Percentiles rank a stretch among this genome's conserved stretches.
Evolutionary conservation across 2,329 filamentous ascomycete species (phyloP).

Genomic region (Pseudogymnoascus verrucosus): DNA sequence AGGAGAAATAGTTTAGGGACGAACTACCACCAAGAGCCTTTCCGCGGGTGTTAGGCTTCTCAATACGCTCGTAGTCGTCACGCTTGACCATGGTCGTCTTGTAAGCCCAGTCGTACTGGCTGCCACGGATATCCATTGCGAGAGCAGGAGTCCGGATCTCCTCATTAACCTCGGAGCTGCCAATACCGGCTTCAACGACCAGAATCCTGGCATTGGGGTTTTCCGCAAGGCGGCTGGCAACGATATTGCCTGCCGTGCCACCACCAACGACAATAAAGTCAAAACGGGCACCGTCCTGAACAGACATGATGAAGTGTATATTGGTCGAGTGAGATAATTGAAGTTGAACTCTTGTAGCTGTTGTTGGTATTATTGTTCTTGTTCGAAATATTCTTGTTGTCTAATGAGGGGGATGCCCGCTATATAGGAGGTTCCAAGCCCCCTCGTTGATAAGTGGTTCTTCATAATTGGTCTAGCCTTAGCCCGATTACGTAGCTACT

Average conservation of each 20-base stretch:
- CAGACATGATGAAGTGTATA: slow-evolving; percentile 17
- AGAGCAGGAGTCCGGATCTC: slow-evolving; percentile 45
- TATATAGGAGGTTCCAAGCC: neutral
- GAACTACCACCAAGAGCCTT: slow-evolving; percentile 36
- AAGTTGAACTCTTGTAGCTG: neutral
- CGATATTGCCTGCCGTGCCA: slow-evolving; percentile 54
- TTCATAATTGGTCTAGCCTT: too few species aligned
- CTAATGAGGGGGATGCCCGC: neutral
- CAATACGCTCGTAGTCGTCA: slow-evolving; percentile 50
- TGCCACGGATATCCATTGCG: slow-evolving; percentile 46
- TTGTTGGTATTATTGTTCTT: neutral
- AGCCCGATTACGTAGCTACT: too few species aligned
- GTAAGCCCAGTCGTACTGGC: slow-evolving; percentile 52
- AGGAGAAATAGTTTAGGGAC: slow-evolving; percentile 60
- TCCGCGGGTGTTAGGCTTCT: slow-evolving; percentile 50
- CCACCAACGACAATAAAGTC: slow-evolving; percentile 58
- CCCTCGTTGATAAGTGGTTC: neutral
- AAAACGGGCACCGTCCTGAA: slow-evolving; percentile 27
- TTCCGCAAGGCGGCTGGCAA: slow-evolving; percentile 43
- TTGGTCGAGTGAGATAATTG: slow-evolving; percentile 7
- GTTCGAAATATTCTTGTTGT: neutral
- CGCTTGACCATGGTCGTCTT: slow-evolving; percentile 54
- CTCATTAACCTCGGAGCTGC: slow-evolving; percentile 40
- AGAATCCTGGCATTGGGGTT: slow-evolving; percentile 39
- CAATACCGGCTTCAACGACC: slow-evolving; percentile 28